Evolutionary conservation across 306 rosid species (phyloP), one percentile per base, ranked within the genome.

Genomic region (Crataegus laevigata): DNA sequence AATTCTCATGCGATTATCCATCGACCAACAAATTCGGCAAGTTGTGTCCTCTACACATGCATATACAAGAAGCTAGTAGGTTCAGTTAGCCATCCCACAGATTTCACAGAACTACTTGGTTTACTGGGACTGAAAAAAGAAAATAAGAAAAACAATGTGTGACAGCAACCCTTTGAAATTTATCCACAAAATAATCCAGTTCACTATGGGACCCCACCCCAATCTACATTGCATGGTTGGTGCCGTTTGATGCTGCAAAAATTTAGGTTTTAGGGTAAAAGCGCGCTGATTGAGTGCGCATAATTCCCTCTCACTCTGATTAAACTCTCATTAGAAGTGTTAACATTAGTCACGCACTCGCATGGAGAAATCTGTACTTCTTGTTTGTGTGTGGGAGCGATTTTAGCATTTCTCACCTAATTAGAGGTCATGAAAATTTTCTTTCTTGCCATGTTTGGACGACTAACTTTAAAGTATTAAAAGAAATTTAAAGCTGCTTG

Each of bases 231-330:
- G 26, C 17, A 19, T 3, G 51, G 34, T 73, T 17, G 72, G 71
- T 79, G 79, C n/a, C 21, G 52, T 74, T 22, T 66, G 66, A 81
- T 60, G 81, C 83, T 85, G 61, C 85, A 60, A 42, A 18, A 1
- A 36, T 47, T 78, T 75, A 38, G 80, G 69, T 59, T 77, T 8
- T 66, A 28, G 59, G 54, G 17, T 25, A 11, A 40, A 59, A 25
- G 5, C 12, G 32, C 25, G 64, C 64, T 59, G 60, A 3, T 0
- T 55, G 21, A 51, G 57, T 51, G 61, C 70, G 59, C 72, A 61
- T 29, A 59, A 68, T 72, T 43, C 15, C 50, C 15, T 67, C 65
- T 36, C 77, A 30, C 36, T 43, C 47, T 55, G 8, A 55, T 36
- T 29, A 14, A 51, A 51, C 9, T 43, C 50, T 11, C 17, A 43